Percentiles rank a stretch among this genome's conserved stretches.
Evolutionary conservation across 1,284 basidiomycete genomes (phyloP).

Genomic region (Porodaedalea pini): DNA sequence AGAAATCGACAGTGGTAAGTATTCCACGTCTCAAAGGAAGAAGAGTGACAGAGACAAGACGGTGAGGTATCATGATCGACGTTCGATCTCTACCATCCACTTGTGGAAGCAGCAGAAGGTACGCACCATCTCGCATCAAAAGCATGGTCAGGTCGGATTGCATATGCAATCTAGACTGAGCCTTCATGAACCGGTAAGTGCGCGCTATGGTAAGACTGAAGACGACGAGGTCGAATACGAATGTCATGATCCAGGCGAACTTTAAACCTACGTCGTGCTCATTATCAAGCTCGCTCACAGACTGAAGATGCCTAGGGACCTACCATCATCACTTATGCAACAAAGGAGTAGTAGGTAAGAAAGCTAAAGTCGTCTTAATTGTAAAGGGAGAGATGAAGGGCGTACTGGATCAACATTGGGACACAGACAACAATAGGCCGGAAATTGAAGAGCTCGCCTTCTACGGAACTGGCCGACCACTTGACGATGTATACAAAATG

Average conservation of each 20-base stretch:
- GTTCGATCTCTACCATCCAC: background rate
- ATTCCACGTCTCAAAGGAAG: background rate
- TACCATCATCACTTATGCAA: slow-evolving; percentile 4
- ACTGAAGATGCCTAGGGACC: background rate
- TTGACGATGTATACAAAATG: background rate
- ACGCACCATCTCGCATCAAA: slow-evolving; percentile 19
- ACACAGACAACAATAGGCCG: slow-evolving; percentile 13
- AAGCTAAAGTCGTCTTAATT: background rate
- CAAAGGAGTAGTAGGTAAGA: background rate
- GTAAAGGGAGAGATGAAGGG: background rate
- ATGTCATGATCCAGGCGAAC: slow-evolving; percentile 17
- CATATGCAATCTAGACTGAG: slow-evolving; percentile 6
- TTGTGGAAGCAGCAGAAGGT: background rate
- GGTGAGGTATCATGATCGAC: background rate
- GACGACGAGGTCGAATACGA: slow-evolving; percentile 15
- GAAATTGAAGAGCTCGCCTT: slow-evolving; percentile 18
- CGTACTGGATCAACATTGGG: slow-evolving; percentile 15
- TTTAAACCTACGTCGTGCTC: slow-evolving; percentile 1
- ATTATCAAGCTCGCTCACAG: no score
- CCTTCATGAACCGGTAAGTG: slow-evolving; percentile 10
- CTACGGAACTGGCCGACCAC: slow-evolving; percentile 16
- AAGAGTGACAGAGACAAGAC: background rate
- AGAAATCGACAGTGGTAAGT: background rate
- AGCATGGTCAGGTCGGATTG: slow-evolving; percentile 12
- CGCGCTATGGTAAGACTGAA: slow-evolving; percentile 15